These are phyloP conservation scores for Pseudocohnilembus persalinus DNA, from an alignment of 169 alveolate genomes.

Conservation along the genomic window DNA sequence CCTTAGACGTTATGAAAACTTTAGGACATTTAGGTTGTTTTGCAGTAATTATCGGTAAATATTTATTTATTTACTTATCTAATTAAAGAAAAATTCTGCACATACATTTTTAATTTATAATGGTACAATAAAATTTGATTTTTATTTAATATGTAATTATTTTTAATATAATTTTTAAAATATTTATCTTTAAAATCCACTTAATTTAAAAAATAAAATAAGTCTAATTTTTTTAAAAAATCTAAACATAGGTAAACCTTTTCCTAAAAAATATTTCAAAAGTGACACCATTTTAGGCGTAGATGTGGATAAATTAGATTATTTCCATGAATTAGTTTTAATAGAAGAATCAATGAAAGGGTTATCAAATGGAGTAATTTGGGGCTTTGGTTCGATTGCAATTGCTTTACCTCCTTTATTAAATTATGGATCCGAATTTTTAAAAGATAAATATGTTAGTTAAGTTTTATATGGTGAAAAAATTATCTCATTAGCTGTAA, in stretches of 20 bases:
- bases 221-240: no score
- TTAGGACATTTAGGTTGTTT: background rate
- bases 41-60: background rate
- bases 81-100: no score
- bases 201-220: no score
- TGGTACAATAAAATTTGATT: no score
- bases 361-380: constrained; percentile 28
- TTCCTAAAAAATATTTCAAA: background rate
- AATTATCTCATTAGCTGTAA: constrained; percentile 44
- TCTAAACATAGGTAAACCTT: background rate
- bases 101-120: no score
- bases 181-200: no score
- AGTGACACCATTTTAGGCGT: background rate
- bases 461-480: constrained; percentile 34
- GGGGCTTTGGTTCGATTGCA: constrained; percentile 38
- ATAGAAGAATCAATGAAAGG: constrained; percentile 47
- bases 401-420: constrained; percentile 50
- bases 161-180: no score
- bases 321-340: constrained; percentile 50
- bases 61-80: no score
- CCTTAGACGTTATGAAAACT: background rate
- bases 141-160: no score
- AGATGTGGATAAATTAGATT: constrained; percentile 26
- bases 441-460: background rate
- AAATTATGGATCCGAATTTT: constrained; percentile 36